These are phyloP conservation scores for Claviceps sorghi DNA, from an alignment of 2,329 filamentous ascomycete species.

Conservation along the genomic window DNA sequence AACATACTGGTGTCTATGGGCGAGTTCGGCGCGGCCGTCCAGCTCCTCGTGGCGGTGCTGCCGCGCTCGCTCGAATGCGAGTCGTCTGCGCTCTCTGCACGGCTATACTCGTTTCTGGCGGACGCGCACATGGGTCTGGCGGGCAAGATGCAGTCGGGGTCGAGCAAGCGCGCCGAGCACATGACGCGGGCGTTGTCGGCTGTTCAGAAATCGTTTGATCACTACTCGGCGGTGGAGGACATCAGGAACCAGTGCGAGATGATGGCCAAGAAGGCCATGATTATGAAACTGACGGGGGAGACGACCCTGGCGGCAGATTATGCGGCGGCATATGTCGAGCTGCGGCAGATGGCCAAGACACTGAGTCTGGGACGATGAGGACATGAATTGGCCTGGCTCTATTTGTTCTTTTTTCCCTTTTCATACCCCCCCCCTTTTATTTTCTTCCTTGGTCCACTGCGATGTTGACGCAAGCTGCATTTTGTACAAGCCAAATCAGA, in stretches of 20 bases:
- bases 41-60: constrained; percentile 53
- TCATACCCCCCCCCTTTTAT: not conserved
- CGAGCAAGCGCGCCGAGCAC: constrained; percentile 36
- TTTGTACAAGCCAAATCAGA: not conserved
- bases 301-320: constrained; percentile 48
- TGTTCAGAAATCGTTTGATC: constrained; percentile 46
- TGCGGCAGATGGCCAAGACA: constrained; percentile 28
- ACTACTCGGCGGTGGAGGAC: constrained; percentile 52
- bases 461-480: not conserved
- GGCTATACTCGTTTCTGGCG: constrained; percentile 54
- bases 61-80: constrained; percentile 65
- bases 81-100: constrained; percentile 45
- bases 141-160: constrained; percentile 31
- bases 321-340: constrained; percentile 47
- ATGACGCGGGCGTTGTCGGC: constrained; percentile 44
- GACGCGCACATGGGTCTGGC: constrained; percentile 71
- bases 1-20: constrained; percentile 53
- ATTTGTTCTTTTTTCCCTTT: not conserved
- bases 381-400: not conserved
- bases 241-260: constrained; percentile 59
- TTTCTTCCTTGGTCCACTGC: not conserved
- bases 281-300: constrained; percentile 58
- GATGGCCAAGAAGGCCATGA: constrained; percentile 66
- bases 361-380: constrained; percentile 13
- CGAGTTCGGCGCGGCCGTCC: constrained; percentile 53